Evolutionary conservation across 208 protist genomes (phyloP), one percentile per base, ranked within the genome.

Genomic region (Leishmania tarentolae): DNA sequence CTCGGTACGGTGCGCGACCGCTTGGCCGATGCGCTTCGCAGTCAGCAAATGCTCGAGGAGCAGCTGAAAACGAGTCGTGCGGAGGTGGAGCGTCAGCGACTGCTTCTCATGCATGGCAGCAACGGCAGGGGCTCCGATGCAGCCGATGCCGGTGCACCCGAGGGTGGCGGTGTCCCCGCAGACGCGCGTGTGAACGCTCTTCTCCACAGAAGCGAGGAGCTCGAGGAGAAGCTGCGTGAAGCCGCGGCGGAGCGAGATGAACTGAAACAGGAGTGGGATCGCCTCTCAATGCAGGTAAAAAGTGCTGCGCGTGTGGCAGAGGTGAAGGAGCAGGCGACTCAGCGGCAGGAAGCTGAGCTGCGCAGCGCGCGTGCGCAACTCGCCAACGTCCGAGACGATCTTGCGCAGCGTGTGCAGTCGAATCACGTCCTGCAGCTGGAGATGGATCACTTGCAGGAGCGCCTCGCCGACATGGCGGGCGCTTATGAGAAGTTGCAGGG

Each of bases 131-230:
- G 78, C 46, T 40, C 70, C 52, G 73, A 69, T 19, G 72, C 44
- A 52, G 80, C 35, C 42, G 75, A 44, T 57, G 65, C 19, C 53
- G 79, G 47, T n/a, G 80, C 9, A 7, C 40, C 21, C 61, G 61
- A 66, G 61, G 31, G 61, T 15, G 31, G 61, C 31, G 61, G 40
- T 28, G 56, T 44, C 35, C 50, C 75, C 19, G 24, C 72, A 15
- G 91, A 92, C 75, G 90, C 85, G 9, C 88, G 84, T 21, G 82
- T 95, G 71, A 88, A 85, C 77, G 83, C 78, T 37, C 76, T 94
- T 37, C 83, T 92, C 50, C 80, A 73, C 53, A 81, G 78, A 63
- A 80, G 71, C 53, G 89, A 88, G 57, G 72, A 75, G 78, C 78
- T 91, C 17, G 87, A 91, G 66, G 84, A 71, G 50, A 79, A 76